Conservation (phyloP, 345 rosid genomes). For the Angophora floribunda region DNA sequence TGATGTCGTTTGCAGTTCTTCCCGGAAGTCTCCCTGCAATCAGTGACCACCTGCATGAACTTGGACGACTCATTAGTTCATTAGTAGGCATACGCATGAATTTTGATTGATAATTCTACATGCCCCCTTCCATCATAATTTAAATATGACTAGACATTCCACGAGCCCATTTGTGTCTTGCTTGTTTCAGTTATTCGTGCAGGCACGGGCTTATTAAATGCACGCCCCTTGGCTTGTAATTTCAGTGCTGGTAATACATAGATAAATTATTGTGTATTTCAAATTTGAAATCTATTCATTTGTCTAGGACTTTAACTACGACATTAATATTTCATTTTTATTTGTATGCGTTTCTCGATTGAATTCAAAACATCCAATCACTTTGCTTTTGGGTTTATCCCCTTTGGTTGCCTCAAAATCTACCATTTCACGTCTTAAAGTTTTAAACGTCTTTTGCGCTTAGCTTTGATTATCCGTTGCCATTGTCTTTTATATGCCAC, state of each 20-base stretch:
- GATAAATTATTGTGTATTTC: too few relatives aligned
- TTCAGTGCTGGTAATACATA: too few relatives aligned
- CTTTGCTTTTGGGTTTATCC: too few relatives aligned
- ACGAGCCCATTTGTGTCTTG: background rate
- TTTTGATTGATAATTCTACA: background rate
- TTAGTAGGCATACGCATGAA: background rate
- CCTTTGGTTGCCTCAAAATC: too few relatives aligned
- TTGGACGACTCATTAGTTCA: background rate
- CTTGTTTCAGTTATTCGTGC: background rate
- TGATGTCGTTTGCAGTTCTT: slow-evolving; percentile 17
- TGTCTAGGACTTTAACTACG: too few relatives aligned
- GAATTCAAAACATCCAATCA: too few relatives aligned
- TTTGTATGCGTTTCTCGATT: too few relatives aligned
- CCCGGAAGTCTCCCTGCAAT: slow-evolving; percentile 23
- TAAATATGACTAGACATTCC: background rate
- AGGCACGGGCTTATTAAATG: background rate
- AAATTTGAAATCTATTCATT: too few relatives aligned
- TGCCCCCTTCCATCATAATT: background rate
- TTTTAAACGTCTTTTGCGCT: too few relatives aligned
- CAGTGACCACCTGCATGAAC: slow-evolving; percentile 15
- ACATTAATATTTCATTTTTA: too few relatives aligned
- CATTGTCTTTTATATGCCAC: background rate
- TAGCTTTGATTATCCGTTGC: background rate
- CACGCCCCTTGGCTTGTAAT: too few relatives aligned
- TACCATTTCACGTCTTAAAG: too few relatives aligned